Conservation (phyloP, 169 alveolate genomes). For the Nephromyces sp. region DNA sequence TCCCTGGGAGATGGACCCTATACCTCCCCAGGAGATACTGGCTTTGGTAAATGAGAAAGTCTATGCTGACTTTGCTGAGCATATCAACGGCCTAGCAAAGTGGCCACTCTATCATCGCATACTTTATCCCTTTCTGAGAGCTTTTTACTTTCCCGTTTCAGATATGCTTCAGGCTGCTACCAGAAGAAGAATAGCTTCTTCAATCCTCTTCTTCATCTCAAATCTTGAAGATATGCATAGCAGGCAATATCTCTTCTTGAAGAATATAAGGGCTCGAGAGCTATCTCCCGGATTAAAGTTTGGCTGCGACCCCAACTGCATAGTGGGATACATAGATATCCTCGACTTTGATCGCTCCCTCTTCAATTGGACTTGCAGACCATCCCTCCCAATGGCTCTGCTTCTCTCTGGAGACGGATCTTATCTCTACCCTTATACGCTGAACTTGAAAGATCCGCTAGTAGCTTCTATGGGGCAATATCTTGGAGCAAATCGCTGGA, state of each 20-base stretch:
- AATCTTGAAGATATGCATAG: neutral
- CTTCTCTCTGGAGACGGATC: conserved; percentile 29
- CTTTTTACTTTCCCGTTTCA: conserved; percentile 23
- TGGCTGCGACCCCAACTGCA: conserved; percentile 12
- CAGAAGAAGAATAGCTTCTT: conserved; percentile 11
- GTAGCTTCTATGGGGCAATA: neutral
- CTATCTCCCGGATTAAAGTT: conserved; percentile 35
- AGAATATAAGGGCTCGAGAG: conserved; percentile 36
- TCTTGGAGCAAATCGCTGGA: neutral
- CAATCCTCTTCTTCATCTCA: neutral
- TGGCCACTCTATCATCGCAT: neutral
- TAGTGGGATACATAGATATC: conserved; percentile 21
- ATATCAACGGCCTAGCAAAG: conserved; percentile 20
- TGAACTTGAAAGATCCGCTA: neutral
- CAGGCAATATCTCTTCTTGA: conserved; percentile 19
- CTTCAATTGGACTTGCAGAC: conserved; percentile 24
- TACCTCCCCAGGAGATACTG: conserved; percentile 23
- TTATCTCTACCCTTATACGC: neutral
- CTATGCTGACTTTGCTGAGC: conserved; percentile 30
- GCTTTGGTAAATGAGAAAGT: conserved; percentile 16
- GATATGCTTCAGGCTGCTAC: conserved; percentile 5
- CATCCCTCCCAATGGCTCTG: conserved; percentile 28
- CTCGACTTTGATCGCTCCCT: conserved; percentile 31
- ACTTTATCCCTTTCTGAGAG: neutral
- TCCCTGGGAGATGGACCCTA: conserved; percentile 35